Conservation (phyloP, 1,284 basidiomycete species). For the Leccinum solheimii region DNA sequence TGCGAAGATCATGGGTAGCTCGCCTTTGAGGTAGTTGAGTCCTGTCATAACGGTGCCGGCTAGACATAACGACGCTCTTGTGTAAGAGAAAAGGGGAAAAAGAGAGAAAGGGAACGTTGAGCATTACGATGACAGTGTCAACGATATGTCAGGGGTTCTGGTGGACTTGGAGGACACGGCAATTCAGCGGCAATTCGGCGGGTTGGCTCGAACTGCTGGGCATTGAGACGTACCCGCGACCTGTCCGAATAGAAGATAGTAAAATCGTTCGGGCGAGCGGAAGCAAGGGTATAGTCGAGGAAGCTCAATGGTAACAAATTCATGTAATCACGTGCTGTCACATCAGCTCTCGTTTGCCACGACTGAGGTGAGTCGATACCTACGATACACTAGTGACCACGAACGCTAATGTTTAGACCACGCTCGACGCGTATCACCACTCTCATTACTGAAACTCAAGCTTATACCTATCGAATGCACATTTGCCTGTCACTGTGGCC, state of each 20-base stretch:
- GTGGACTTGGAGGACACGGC: too few species aligned
- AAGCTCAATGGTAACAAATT: too few species aligned
- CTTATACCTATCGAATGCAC: too few species aligned
- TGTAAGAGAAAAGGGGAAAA: too few species aligned
- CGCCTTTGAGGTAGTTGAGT: slow-evolving; percentile 81
- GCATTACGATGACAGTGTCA: neutral
- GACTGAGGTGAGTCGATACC: too few species aligned
- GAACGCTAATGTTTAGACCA: too few species aligned
- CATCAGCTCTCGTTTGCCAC: too few species aligned
- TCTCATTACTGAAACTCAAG: too few species aligned
- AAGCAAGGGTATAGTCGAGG: slow-evolving; percentile 5
- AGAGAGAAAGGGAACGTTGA: neutral
- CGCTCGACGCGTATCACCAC: too few species aligned
- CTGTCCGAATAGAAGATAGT: slow-evolving; percentile 3
- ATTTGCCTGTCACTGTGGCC: too few species aligned
- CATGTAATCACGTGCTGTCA: too few species aligned
- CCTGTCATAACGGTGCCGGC: slow-evolving; percentile 75
- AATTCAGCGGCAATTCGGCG: neutral
- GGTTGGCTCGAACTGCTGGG: slow-evolving; percentile 3
- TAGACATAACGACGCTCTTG: slow-evolving; percentile 55
- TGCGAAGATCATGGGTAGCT: slow-evolving; percentile 72
- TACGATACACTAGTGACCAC: too few species aligned
- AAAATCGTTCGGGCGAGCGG: slow-evolving; percentile 14
- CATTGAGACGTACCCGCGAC: slow-evolving; percentile 18
- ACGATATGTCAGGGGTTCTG: neutral